Evolutionary conservation across 1,139 yeast genomes (phyloP).

Genomic region (Ogataea hybrid): DNA sequence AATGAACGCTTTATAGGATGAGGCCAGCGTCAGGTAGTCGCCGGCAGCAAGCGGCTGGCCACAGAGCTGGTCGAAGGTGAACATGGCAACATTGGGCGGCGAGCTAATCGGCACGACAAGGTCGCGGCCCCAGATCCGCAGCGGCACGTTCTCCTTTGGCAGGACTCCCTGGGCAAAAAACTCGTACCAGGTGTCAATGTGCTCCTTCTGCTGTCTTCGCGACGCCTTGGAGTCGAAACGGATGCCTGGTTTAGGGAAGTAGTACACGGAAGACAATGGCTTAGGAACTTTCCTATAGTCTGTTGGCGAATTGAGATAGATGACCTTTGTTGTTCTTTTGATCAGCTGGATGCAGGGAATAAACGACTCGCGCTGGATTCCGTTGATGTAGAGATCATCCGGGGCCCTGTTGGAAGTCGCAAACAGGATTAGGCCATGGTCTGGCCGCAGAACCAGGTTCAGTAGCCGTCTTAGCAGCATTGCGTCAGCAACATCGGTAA

Average conservation of each 20-base stretch:
- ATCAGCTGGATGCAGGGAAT: conserved; percentile 87
- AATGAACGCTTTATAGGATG: conserved; percentile 72
- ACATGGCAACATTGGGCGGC: conserved; percentile 83
- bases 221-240: conserved; percentile 51
- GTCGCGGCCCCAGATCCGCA: conserved; percentile 86
- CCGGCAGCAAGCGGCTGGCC: conserved; percentile 93
- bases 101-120: conserved; percentile 72
- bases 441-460: conserved; percentile 56
- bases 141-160: conserved; percentile 39
- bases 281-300: conserved; percentile 89
- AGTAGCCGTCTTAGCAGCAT: conserved; percentile 83
- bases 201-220: conserved; percentile 47
- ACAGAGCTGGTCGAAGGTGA: conserved; percentile 80
- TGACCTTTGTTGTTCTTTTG: conserved; percentile 70
- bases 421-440: conserved; percentile 81
- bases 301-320: conserved; percentile 83
- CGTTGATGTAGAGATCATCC: conserved; percentile 86
- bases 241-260: conserved; percentile 65
- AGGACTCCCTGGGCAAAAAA: conserved; percentile 65
- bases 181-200: conserved; percentile 72
- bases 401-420: conserved; percentile 97
- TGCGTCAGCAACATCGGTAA: conserved; percentile 97
- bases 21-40: conserved; percentile 82
- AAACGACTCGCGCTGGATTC: conserved; percentile 87
- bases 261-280: conserved; percentile 80